Percentiles rank a stretch among this genome's conserved stretches.
Conservation (phyloP, 139 green algal species). For the Nannochloris sp. region DNA sequence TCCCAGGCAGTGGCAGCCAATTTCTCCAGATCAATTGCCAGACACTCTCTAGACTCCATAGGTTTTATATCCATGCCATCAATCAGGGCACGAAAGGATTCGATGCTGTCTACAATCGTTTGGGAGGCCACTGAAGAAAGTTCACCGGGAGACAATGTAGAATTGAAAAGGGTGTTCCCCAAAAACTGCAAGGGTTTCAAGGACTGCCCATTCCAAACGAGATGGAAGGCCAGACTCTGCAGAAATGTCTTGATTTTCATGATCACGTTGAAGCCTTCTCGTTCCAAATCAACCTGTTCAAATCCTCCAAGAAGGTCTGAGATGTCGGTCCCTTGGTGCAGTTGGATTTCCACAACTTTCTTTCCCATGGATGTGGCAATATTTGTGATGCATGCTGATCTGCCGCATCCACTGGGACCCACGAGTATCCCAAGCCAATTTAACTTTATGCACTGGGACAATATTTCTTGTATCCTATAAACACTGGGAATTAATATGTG, state of each 20-base stretch:
- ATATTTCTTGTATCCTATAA: slow-evolving; percentile 5
- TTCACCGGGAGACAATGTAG: too few relatives aligned
- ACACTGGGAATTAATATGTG: background rate
- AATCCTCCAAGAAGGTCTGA: slow-evolving; percentile 94
- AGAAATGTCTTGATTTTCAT: background rate
- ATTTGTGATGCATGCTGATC: slow-evolving; percentile 25
- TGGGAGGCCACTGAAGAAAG: background rate
- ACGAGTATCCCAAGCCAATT: slow-evolving; percentile 75
- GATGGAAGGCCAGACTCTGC: background rate
- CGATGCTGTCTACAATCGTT: background rate
- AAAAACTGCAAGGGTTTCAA: too few relatives aligned
- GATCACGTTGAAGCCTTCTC: slow-evolving; percentile 26
- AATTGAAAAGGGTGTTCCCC: too few relatives aligned
- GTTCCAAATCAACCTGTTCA: slow-evolving; percentile 73
- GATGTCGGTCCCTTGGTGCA: slow-evolving; percentile 86
- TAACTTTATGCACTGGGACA: slow-evolving; percentile 10
- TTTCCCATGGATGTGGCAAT: slow-evolving; percentile 27
- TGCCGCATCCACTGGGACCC: slow-evolving; percentile 32
- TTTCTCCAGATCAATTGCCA: slow-evolving; percentile 24
- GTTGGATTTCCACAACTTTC: slow-evolving; percentile 65
- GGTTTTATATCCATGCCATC: slow-evolving; percentile 11
- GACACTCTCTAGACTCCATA: slow-evolving; percentile 2
- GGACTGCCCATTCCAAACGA: too few relatives aligned
- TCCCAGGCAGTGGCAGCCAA: slow-evolving; percentile 17
- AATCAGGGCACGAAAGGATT: background rate